Evolutionary conservation across 108 stramenopile genomes (phyloP).

Genomic region (Ochromonas danica): DNA sequence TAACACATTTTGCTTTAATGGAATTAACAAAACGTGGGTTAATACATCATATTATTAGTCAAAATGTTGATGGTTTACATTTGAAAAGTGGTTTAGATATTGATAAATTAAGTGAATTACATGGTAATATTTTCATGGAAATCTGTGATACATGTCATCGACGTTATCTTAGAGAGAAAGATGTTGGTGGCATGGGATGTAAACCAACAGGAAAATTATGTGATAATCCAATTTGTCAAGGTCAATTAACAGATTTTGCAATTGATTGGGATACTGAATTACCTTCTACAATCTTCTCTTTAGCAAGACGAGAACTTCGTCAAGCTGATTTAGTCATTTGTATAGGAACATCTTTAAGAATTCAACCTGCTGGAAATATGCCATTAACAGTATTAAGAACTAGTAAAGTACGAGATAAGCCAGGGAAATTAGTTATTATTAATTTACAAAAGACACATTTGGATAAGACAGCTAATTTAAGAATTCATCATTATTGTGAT

Average conservation of each 20-base stretch:
- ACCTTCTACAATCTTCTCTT: background rate
- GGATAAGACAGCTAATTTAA: slow-evolving; percentile 51
- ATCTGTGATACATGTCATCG: slow-evolving; percentile 66
- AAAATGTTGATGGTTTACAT: slow-evolving; percentile 87
- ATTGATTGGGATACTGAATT: slow-evolving; percentile 1
- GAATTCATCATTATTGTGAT: background rate
- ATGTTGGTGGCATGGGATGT: slow-evolving; percentile 74
- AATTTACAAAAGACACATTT: slow-evolving; percentile 78
- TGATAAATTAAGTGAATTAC: slow-evolving; percentile 63
- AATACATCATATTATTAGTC: slow-evolving; percentile 40
- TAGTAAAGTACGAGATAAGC: slow-evolving; percentile 14
- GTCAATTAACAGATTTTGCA: background rate
- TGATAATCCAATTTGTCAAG: background rate
- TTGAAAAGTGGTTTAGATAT: slow-evolving; percentile 66
- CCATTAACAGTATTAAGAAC: slow-evolving; percentile 41
- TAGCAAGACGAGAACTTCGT: background rate
- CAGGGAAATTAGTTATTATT: slow-evolving; percentile 71
- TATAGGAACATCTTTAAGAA: slow-evolving; percentile 77
- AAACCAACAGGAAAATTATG: slow-evolving; percentile 71
- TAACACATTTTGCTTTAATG: slow-evolving; percentile 40
- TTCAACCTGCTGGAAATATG: slow-evolving; percentile 74
- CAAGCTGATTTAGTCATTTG: slow-evolving; percentile 69
- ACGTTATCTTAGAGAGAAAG: slow-evolving; percentile 70
- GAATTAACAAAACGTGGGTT: slow-evolving; percentile 19
- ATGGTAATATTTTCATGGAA: slow-evolving; percentile 84